Base-by-base conservation (phyloP, 192 early-diverging fungal genomes). In the Powellomyces hirtus region DNA sequence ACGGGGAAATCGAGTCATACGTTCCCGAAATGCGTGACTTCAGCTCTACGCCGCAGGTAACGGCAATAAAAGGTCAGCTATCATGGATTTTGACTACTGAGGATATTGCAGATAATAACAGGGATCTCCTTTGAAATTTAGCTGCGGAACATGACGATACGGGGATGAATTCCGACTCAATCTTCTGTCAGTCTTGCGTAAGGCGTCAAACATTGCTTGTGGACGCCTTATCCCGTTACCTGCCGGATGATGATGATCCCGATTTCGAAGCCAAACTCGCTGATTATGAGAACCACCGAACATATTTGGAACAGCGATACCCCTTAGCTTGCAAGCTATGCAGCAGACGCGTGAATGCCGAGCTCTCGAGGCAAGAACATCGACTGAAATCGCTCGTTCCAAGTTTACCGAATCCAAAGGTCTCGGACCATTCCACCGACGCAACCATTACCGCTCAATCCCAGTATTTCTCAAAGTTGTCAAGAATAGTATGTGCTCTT, bases 211-310 rank as follows among this genome's bases (percentile, higher is more conserved):
- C 46, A 36, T 16, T 66, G 50, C 7, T 55, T 24, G 14, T 56
- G 24, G 50, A 66, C 27, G 37, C 46, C 7, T 5, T 66, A n/a
- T 52, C 64, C 4, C 37, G 37, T 13, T 66, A 56, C 35, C 64
- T 66, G 16, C 64, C 64, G 8, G 64, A 66, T 18, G 64, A 66
- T 7, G 50, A 66, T 52, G 64, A 66, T 31, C 51, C 50, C 20
- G 52, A 66, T 22, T 53, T 31, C 22, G 51, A 52, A 37, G 30
- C 3, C 6, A 53, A 57, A 31, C 34, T 57, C 20, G 64, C 50
- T 10, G 33, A 52, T 14, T 52, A 52, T 26, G 22, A 3, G 13
- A 27, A 57, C 33, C 26, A 56, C 36, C 53, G 38, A 33, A 7
- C 31, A 20, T 66, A 38, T 38, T 37, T 66, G n/a, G 46, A 55